Conservation (phyloP, 2,329 filamentous ascomycete genomes). For the Xylaria sp. region DNA sequence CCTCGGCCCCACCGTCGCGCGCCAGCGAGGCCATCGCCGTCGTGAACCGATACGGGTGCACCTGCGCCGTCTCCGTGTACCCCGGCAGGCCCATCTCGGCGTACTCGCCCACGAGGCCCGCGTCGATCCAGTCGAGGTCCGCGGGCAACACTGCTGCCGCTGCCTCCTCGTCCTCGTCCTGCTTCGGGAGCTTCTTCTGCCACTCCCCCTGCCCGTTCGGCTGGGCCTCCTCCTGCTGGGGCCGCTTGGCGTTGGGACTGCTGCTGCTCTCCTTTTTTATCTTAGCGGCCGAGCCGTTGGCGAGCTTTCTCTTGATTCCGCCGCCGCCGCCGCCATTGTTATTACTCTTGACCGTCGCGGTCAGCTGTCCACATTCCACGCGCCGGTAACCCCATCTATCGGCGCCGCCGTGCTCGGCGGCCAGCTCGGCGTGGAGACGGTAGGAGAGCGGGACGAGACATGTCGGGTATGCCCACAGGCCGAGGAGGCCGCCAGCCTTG, state of each 20-base stretch:
- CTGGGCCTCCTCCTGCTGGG: constrained; percentile 18
- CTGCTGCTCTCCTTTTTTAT: constrained; percentile 32
- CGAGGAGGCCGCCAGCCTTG: constrained; percentile 90
- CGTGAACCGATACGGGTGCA: constrained; percentile 91
- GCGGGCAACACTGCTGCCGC: constrained; percentile 71
- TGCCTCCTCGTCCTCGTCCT: constrained; percentile 52
- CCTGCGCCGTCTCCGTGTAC: constrained; percentile 81
- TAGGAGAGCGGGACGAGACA: constrained; percentile 87
- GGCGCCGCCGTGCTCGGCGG: constrained; percentile 78
- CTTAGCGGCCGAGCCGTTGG: constrained; percentile 33
- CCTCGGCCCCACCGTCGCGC: constrained; percentile 65
- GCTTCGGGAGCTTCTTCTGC: constrained; percentile 66
- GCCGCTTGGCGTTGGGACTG: constrained; percentile 5
- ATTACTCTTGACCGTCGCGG: constrained; percentile 37
- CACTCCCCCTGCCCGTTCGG: constrained; percentile 49
- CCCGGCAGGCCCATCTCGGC: constrained; percentile 75
- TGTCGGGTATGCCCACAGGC: constrained; percentile 86
- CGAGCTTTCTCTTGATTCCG: constrained; percentile 10
- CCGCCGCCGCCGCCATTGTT: no score
- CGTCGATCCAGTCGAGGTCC: constrained; percentile 84
- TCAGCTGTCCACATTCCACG: constrained; percentile 70
- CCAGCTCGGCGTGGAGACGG: constrained; percentile 78
- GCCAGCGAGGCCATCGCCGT: constrained; percentile 80
- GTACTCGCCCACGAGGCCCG: constrained; percentile 68
- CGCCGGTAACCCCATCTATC: constrained; percentile 85